phyloP scores from a whole-genome alignment of 305 asterid genomes.

The Plantago lanceolata region DNA sequence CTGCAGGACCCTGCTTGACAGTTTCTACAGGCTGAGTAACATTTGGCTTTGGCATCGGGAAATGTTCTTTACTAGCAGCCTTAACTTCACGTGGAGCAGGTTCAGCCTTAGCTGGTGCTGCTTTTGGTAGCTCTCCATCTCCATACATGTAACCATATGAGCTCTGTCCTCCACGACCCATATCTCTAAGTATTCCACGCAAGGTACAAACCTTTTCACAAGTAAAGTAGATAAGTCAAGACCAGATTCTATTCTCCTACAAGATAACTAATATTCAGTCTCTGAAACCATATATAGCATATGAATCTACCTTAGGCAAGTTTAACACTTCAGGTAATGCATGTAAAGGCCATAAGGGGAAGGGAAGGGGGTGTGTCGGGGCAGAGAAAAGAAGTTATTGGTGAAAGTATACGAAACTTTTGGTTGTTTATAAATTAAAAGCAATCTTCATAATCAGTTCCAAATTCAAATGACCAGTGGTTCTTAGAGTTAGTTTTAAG shows the following conservation, averaged over 20 bases:
- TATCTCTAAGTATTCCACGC: conserved; percentile 22
- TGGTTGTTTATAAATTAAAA: too few species aligned
- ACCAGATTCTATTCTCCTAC: conserved; percentile 1
- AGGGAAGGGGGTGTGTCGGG: neutral
- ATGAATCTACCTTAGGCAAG: neutral
- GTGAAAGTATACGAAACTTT: too few species aligned
- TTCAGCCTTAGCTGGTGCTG: conserved; percentile 33
- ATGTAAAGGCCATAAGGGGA: neutral
- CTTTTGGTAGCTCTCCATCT: conserved; percentile 51
- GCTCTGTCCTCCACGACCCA: conserved; percentile 80
- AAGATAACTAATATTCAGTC: conserved; percentile 5
- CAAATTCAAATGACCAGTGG: too few species aligned
- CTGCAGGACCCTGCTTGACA: conserved; percentile 61
- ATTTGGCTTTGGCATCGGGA: conserved; percentile 41
- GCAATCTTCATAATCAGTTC: too few species aligned
- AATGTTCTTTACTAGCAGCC: conserved; percentile 34
- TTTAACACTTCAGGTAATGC: neutral
- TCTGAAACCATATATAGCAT: conserved; percentile 3
- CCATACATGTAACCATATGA: conserved; percentile 66
- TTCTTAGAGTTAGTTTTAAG: too few species aligned
- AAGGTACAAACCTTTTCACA: conserved; percentile 14
- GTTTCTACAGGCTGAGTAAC: conserved; percentile 42
- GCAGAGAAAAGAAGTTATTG: neutral
- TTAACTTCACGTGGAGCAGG: conserved; percentile 37
- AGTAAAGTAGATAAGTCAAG: conserved; percentile 12